phyloP scores from a whole-genome alignment of 139 green algal genomes.

The Astrephomene gubernaculifera region DNA sequence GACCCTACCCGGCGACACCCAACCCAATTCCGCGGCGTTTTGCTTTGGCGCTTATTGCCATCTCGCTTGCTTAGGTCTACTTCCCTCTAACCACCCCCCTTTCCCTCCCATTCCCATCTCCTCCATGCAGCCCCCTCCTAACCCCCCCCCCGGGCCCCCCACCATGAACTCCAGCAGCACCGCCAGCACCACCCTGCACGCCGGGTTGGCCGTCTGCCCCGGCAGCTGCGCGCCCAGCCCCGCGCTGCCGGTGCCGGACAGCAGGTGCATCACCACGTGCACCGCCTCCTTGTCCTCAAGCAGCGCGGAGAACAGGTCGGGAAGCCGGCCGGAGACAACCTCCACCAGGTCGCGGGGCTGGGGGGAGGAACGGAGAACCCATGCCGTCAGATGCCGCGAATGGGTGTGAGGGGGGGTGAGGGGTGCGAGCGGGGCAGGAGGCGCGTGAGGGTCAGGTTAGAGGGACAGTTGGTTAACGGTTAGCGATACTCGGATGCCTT shows the following conservation, averaged over 20 bases:
- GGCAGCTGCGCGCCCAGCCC: not conserved
- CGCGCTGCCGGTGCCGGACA: not conserved
- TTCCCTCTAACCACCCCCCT: not conserved
- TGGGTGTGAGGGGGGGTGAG: not conserved
- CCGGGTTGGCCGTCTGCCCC: not conserved
- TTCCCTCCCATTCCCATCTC: not conserved
- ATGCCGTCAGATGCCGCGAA: too few relatives aligned
- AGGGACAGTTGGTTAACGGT: too few relatives aligned
- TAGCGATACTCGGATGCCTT: too few relatives aligned
- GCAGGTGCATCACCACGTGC: slow-evolving; percentile 55
- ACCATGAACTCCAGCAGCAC: slow-evolving; percentile 57
- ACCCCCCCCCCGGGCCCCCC: not conserved
- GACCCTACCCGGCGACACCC: too few relatives aligned
- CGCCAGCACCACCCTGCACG: slow-evolving; percentile 42
- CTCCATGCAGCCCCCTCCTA: not conserved
- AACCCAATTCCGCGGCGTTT: too few relatives aligned
- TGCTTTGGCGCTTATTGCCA: not conserved
- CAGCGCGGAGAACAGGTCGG: slow-evolving; percentile 64
- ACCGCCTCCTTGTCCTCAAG: slow-evolving; percentile 66
- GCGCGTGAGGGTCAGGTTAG: too few relatives aligned
- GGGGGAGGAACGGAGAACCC: slow-evolving; percentile 11
- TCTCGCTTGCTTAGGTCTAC: not conserved
- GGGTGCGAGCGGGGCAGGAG: not conserved
- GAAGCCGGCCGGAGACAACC: slow-evolving; percentile 77
- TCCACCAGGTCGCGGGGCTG: slow-evolving; percentile 90